phyloP scores from a whole-genome alignment of 2,329 filamentous ascomycete species.

The Penicillium sclerotiorum region DNA sequence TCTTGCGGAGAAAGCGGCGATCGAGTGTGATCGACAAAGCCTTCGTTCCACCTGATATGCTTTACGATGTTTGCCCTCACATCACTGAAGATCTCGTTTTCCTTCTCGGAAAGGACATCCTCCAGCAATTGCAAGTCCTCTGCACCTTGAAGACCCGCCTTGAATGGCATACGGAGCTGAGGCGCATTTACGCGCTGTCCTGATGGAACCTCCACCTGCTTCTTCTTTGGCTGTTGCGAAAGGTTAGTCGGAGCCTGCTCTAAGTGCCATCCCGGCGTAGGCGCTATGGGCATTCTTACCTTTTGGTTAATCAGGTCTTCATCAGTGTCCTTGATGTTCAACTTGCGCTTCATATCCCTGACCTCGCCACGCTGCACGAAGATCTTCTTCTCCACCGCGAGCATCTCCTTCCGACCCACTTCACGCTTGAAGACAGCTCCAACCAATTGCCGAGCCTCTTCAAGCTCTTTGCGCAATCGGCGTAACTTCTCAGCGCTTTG shows the following conservation, averaged over 20 bases:
- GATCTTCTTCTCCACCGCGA: conserved; percentile 73
- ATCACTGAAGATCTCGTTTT: conserved; percentile 76
- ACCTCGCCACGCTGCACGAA: conserved; percentile 82
- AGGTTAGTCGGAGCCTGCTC: too few relatives aligned
- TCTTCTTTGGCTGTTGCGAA: conserved; percentile 68
- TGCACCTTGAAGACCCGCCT: conserved; percentile 73
- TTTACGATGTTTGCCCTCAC: conserved; percentile 86
- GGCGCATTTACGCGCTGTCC: conserved; percentile 62
- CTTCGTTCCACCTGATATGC: conserved; percentile 88
- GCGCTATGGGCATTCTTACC: too few relatives aligned
- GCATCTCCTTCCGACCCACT: conserved; percentile 72
- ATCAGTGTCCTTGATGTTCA: conserved; percentile 89
- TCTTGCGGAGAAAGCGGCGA: conserved; percentile 79
- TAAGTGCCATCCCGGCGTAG: too few relatives aligned
- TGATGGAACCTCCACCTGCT: conserved; percentile 62
- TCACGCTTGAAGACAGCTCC: conserved; percentile 79
- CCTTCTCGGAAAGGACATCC: conserved; percentile 77
- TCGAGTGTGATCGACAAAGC: conserved; percentile 84
- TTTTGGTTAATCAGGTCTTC: conserved; percentile 95
- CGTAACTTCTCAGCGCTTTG: conserved; percentile 95
- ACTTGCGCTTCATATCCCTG: conserved; percentile 83
- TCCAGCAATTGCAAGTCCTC: conserved; percentile 76
- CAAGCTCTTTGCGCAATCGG: conserved; percentile 84
- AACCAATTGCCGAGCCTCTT: conserved; percentile 82
- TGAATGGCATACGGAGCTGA: conserved; percentile 69